Base-by-base conservation (phyloP, 306 rosid species). In the Dryas octopetala region DNA sequence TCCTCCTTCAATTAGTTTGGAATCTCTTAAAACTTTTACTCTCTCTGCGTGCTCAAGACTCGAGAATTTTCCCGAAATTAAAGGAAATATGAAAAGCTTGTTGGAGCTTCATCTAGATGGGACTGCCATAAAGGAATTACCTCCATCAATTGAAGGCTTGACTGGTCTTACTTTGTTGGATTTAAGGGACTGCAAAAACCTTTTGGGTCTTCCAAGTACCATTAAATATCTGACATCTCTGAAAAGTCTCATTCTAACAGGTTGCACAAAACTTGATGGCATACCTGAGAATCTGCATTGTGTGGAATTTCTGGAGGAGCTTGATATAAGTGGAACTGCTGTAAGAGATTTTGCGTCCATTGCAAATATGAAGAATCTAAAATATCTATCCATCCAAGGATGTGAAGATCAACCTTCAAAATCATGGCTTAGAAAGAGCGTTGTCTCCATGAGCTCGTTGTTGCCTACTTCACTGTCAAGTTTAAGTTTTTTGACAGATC, bases 11-110 rank as follows among this genome's bases (percentile, higher is more conserved):
- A 48, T 74, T 50, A 32, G 65, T 50, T 46, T 69, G 76, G 64
- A 58, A 55, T 75, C 80, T 4, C 76, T 80, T 6, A 4, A 19
- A 40, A n/a, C 5, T 5, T 53, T 75, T 10, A 59, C 43, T 63
- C 66, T 80, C 16, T 76, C 77, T 1, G 74, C 58, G 28, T 80
- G 80, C n/a, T 68, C 75, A 14, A 61, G 52, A 4, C 53, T 80
- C 28, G 26, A 9, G 9, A 41, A 45, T 9, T 80, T 80, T 61
- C 83, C 83, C 3, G 57, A 74, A 68, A 74, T 80, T 44, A 6
- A 7, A 49, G 79, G 71, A 68, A 10, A 74, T 17, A 80, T 80
- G 75, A 7, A 74, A 4, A 13, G 23, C 28, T 68, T 80, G 55
- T 63, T 9, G 0, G 38, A 76, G 64, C 77, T 81, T 64, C 11